Evolutionary conservation across 805 yeast genomes (phyloP), one percentile per base, ranked within the genome.

Genomic region (Blastobotrys robertii): DNA sequence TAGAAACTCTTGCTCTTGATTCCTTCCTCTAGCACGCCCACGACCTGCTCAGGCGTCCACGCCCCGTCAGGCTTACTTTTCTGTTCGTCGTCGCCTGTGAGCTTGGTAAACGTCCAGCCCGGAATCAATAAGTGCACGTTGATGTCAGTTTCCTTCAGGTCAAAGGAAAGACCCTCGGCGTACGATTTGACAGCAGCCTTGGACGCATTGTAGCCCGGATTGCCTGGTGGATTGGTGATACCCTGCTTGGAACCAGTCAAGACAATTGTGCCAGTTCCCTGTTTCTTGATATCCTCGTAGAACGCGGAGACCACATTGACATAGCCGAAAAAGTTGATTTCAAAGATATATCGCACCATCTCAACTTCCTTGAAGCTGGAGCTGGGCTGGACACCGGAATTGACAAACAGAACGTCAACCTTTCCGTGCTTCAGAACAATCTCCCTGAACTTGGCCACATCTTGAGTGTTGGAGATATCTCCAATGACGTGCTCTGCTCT

Each of bases 191-290:
- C 68, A 7, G 76, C 75, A n/a, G 76, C 73, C 57, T 75, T 74
- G 35, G 78, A 68, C 13, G 79, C 69, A 59, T 77, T 73, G 56
- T 75, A 75, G 38, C 73, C 72, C 12, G 73, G 69, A 42, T 78
- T 78, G 32, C 78, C 78, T 6, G 79, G 77, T 50, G 59, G 59
- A 44, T 54, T 54, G 37, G 59, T 54, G 48, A 55, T 55, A 7
- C 59, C 59, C 46, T 55, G 59, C 47, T 55, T 55, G 28, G 59
- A 55, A 14, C 56, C 57, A 14, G 59, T 54, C 29, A 54, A 34
- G 37, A 55, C 44, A 25, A 55, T 39, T 22, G 46, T 47, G 16
- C 50, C 13, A 31, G 43, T 34, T n/a, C 42, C 15, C 35, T 49
- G 52, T 16, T 41, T 39, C 34, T 43, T 46, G 35, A 53, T 34